Conservation (phyloP, 805 yeast species). For the Saccharomycopsis schoenii region DNA sequence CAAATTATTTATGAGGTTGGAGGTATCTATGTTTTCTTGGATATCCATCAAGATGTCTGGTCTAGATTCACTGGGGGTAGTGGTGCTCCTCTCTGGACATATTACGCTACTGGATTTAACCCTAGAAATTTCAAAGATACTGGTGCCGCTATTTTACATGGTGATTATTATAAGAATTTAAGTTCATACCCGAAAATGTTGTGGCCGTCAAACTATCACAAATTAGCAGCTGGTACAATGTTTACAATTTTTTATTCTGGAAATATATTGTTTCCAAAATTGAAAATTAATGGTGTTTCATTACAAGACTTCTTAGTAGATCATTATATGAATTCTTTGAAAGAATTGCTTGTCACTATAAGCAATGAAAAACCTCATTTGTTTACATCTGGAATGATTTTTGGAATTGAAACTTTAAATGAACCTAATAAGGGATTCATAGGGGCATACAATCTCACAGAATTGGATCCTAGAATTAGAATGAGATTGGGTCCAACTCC, state of each 20-base stretch:
- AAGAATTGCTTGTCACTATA: constrained; percentile 35
- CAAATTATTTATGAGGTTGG: constrained; percentile 50
- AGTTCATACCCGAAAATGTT: constrained; percentile 65
- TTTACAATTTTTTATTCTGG: constrained; percentile 84
- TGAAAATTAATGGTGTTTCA: constrained; percentile 57
- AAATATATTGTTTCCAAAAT: constrained; percentile 62
- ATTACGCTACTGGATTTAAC: constrained; percentile 79
- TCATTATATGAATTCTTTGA: constrained; percentile 48
- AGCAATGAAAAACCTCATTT: constrained; percentile 34
- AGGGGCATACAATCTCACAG: constrained; percentile 47
- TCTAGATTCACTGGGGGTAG: constrained; percentile 81
- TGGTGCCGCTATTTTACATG: constrained; percentile 73
- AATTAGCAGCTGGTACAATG: constrained; percentile 72
- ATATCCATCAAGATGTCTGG: constrained; percentile 95
- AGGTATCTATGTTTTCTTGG: constrained; percentile 69
- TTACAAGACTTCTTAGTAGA: constrained; percentile 71
- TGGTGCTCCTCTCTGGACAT: constrained; percentile 92
- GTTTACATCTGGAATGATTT: constrained; percentile 34
- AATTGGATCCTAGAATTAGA: constrained; percentile 50
- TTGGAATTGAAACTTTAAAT: constrained; percentile 80
- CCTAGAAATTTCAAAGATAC: constrained; percentile 63
- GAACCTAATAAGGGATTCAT: constrained; percentile 76
- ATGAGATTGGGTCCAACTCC: constrained; percentile 77
- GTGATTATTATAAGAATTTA: constrained; percentile 29
- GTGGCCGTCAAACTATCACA: constrained; percentile 81